Evolutionary conservation across 441 rosid genomes (phyloP).

Genomic region (Erodium moschatum): DNA sequence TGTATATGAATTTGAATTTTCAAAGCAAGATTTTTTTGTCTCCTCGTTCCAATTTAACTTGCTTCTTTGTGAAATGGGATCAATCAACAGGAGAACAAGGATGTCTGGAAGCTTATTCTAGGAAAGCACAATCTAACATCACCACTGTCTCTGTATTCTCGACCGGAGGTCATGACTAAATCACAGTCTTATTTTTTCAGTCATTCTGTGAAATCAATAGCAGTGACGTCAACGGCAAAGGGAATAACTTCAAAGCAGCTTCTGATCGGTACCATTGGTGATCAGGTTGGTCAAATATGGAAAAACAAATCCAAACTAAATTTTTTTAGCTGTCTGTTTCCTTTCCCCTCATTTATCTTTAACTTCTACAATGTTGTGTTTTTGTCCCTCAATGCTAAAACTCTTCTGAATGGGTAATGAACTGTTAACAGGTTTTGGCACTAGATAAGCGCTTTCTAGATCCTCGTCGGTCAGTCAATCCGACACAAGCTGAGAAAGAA

Average conservation of each 20-base stretch:
- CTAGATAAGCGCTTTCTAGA: slow-evolving; percentile 94
- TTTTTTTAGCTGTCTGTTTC: no score
- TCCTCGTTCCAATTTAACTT: slow-evolving; percentile 15
- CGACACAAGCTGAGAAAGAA: slow-evolving; percentile 91
- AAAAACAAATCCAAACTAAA: background rate
- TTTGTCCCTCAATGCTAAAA: no score
- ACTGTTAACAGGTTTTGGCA: slow-evolving; percentile 64
- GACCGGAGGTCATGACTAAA: slow-evolving; percentile 71
- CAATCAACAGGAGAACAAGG: slow-evolving; percentile 78
- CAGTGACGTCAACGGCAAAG: slow-evolving; percentile 89
- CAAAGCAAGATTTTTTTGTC: slow-evolving; percentile 8
- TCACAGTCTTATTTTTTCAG: slow-evolving; percentile 91
- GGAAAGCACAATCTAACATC: slow-evolving; percentile 96
- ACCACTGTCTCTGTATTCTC: slow-evolving; percentile 72
- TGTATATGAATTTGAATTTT: slow-evolving; percentile 22
- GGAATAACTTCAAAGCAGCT: slow-evolving; percentile 98
- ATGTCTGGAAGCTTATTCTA: slow-evolving; percentile 77
- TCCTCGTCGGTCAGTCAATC: slow-evolving; percentile 84
- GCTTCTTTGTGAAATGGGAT: slow-evolving; percentile 13
- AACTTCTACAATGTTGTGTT: no score
- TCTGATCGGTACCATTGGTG: slow-evolving; percentile 87
- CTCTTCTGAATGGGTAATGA: slow-evolving; percentile 10
- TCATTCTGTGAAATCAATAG: slow-evolving; percentile 75
- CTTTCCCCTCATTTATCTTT: no score
- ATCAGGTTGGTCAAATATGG: slow-evolving; percentile 49